Evolutionary conservation across 2,329 filamentous ascomycete species (phyloP).

Genomic region (Colletotrichum sojae): DNA sequence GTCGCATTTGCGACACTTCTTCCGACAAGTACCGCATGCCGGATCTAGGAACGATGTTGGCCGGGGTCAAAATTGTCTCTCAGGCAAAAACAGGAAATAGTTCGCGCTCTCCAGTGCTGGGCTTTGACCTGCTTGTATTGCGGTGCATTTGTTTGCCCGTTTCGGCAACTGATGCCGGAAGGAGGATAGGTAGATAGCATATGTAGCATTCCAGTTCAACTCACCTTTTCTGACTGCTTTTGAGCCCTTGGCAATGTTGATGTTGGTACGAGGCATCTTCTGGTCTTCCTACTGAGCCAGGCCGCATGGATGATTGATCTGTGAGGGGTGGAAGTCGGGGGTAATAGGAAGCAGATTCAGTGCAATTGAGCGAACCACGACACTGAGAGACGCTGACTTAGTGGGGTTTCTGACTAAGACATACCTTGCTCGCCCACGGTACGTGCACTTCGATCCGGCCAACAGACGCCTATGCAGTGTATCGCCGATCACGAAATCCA

Average conservation of each 20-base stretch:
- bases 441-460: no score
- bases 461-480: no score
- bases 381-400: neutral
- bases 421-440: no score
- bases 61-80: neutral
- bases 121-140: neutral
- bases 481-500: no score
- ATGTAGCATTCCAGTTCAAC: neutral
- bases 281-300: neutral
- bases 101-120: neutral
- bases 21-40: slow-evolving; percentile 50
- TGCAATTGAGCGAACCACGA: neutral
- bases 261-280: slow-evolving; percentile 9
- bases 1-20: slow-evolving; percentile 51
- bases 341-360: neutral
- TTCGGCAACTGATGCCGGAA: neutral
- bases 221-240: slow-evolving; percentile 33
- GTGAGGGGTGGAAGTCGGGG: slow-evolving; percentile 2
- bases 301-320: neutral
- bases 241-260: slow-evolving; percentile 22
- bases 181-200: no score
- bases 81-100: slow-evolving; percentile 11
- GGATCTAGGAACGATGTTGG: slow-evolving; percentile 43
- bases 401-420: slow-evolving; percentile 19
- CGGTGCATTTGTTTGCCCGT: neutral